phyloP scores from a whole-genome alignment of 73 alveolate genomes.

The Paramecium bursaria region DNA sequence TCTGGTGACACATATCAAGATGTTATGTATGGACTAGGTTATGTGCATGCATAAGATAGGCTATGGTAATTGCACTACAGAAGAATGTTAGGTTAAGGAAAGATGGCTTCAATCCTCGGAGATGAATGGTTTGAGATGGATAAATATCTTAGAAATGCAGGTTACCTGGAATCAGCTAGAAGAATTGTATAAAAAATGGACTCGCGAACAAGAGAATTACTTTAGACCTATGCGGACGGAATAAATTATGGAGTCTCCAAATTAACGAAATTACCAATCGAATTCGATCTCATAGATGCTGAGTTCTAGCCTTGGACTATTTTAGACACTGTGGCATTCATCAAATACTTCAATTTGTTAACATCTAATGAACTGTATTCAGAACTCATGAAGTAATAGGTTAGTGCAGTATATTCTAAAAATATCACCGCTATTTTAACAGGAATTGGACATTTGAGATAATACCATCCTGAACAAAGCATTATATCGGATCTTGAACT shows the following conservation, averaged over 20 bases:
- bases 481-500: conserved; percentile 73
- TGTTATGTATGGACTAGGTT: conserved; percentile 63
- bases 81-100: conserved; percentile 64
- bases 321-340: conserved; percentile 77
- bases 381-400: conserved; percentile 69
- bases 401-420: conserved; percentile 57
- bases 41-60: conserved; percentile 71
- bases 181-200: conserved; percentile 73
- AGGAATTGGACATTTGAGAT: conserved; percentile 40
- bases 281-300: conserved; percentile 77
- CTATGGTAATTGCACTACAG: conserved; percentile 32
- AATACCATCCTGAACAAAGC: conserved; percentile 21
- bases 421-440: no score
- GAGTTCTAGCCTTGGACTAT: conserved; percentile 85
- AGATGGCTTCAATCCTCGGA: conserved; percentile 58
- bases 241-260: conserved; percentile 83
- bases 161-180: conserved; percentile 78
- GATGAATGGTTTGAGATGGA: conserved; percentile 80
- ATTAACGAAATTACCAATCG: conserved; percentile 81
- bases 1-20: no score
- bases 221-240: conserved; percentile 86
- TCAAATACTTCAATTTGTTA: conserved; percentile 72
- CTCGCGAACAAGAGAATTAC: conserved; percentile 67
- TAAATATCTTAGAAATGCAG: conserved; percentile 84
- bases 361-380: conserved; percentile 59